Conservation (phyloP, 345 rosid species). For the Durio zibethinus region DNA sequence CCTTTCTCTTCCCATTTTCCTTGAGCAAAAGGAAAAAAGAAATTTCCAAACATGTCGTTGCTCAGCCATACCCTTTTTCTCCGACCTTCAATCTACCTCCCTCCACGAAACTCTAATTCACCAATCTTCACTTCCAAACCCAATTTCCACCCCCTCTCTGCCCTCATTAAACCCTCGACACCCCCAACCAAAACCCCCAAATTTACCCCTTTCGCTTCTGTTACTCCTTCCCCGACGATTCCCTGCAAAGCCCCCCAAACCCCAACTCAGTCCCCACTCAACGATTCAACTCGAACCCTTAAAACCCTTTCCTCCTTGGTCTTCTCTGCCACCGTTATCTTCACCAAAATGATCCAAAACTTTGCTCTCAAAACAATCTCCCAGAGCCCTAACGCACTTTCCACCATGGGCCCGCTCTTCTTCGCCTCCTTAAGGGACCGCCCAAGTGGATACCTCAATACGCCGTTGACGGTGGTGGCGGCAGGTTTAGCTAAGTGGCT, state of each 20-base stretch:
- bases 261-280: conserved; percentile 20
- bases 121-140: background rate
- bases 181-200: conserved; percentile 1
- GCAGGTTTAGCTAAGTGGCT: conserved; percentile 89
- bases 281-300: conserved; percentile 43
- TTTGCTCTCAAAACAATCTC: conserved; percentile 22
- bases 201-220: conserved; percentile 23
- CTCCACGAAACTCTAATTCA: conserved; percentile 2
- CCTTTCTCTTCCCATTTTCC: background rate
- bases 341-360: conserved; percentile 30
- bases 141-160: background rate
- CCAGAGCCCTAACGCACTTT: background rate
- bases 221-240: conserved; percentile 18
- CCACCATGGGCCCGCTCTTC: conserved; percentile 47
- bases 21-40: background rate
- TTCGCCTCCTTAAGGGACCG: conserved; percentile 59
- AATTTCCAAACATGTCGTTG: conserved; percentile 21
- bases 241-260: background rate
- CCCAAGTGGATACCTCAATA: conserved; percentile 53
- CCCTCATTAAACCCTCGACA: conserved; percentile 13
- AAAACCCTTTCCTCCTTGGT: conserved; percentile 33
- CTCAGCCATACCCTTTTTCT: conserved; percentile 17
- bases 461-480: conserved; percentile 86
- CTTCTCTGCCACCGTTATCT: conserved; percentile 21
- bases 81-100: conserved; percentile 10